Base-by-base conservation (phyloP, 495 filamentous ascomycete species). In the Penicillium egyptiacum region DNA sequence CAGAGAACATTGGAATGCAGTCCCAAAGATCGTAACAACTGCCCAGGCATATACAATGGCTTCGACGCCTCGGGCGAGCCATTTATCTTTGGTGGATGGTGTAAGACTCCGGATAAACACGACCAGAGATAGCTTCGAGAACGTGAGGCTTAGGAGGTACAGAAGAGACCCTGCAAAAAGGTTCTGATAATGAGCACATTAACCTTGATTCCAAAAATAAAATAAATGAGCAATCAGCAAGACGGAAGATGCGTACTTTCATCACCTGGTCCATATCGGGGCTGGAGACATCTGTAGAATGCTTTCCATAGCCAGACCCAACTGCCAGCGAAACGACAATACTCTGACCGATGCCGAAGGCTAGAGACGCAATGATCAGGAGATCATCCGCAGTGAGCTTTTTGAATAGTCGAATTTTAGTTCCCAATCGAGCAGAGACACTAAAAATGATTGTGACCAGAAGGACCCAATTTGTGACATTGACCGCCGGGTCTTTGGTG, bases 51-150 rank as follows among this genome's bases (percentile, higher is more conserved):
- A 49, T 5, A 58, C 43, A 2, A 60, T 42, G 1, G 47, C 50
- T 44, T 62, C 56, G 16, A 67, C 51, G 9, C 56, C n/a, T 10
- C 44, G 46, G 10, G 65, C 67, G 37, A 66, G 46, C 23, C 47
- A 35, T 45, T 60, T 49, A 26, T 69, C 65, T 22, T 50, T 59
- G 9, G 43, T 28, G 1, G 54, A 57, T 10, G 63, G 68, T 3
- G 57, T 69, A 23, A 66, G 55, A 26, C 64, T 65, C 9, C 53
- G 56, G 46, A 70, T 62, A 43, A 72, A 70, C 6, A 58, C 28
- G 20, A 53, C 60, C 17, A 71, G 45, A 5, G 69, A 67, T 42
- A 71, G 19, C 49, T 69, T 71, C 16, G 69, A 71, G 31, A 66
- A 50, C 20, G 35, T 55, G 17, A 70, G 55, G 17, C 68, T 70